Conservation (phyloP, 371 early-diverging fungal genomes). For the Gilbertella persicaria region DNA sequence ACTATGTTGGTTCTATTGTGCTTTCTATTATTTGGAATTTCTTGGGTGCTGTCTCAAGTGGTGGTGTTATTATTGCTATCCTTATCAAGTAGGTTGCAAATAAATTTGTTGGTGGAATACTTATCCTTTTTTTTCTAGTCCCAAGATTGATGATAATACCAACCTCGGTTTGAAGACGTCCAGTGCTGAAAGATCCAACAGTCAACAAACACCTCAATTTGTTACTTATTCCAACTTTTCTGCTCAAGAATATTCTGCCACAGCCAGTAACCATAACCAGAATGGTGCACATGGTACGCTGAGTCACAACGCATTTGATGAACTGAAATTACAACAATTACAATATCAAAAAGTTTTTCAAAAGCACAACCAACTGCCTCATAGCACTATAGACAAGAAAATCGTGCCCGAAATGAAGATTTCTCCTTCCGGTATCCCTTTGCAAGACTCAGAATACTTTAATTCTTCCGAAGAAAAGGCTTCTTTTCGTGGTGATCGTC, state of each 20-base stretch:
- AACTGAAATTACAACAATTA: slow-evolving; percentile 26
- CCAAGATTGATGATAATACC: slow-evolving; percentile 21
- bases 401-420: slow-evolving; percentile 1
- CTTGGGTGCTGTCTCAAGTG: slow-evolving; percentile 15
- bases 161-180: slow-evolving; percentile 24
- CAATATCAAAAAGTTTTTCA: slow-evolving; percentile 29
- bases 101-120: neutral
- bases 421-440: slow-evolving; percentile 11
- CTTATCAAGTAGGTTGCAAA: slow-evolving; percentile 21
- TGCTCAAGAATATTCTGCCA: slow-evolving; percentile 22
- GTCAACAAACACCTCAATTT: slow-evolving; percentile 5
- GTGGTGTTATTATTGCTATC: slow-evolving; percentile 15
- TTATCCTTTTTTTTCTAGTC: slow-evolving; percentile 6
- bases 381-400: neutral
- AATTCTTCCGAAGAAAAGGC: neutral
- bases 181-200: slow-evolving; percentile 14
- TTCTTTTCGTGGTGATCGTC: slow-evolving; percentile 5
- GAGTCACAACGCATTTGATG: slow-evolving; percentile 23
- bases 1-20: slow-evolving; percentile 16
- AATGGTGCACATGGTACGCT: slow-evolving; percentile 12
- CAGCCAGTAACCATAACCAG: neutral
- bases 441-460: slow-evolving; percentile 13
- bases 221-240: slow-evolving; percentile 26
- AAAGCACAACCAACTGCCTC: slow-evolving; percentile 23
- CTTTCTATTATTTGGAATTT: slow-evolving; percentile 29